Evolutionary conservation across 106 monocot species (phyloP).

Genomic region (Dendrobium chrysotoxum): DNA sequence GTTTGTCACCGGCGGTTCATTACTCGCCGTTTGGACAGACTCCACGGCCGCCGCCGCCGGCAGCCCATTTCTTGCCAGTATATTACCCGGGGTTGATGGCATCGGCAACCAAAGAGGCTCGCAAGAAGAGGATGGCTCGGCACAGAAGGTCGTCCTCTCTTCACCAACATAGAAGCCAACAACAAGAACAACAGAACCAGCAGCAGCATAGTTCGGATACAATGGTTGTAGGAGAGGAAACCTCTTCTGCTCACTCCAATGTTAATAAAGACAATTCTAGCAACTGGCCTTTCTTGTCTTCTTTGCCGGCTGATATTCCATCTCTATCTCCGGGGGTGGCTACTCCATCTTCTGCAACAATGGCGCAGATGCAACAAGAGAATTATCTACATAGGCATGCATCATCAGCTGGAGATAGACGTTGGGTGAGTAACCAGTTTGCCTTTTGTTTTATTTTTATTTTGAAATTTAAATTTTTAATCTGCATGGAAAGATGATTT

Average conservation of each 20-base stretch:
- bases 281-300: constrained; percentile 28
- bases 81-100: constrained; percentile 5
- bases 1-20: too few relatives aligned
- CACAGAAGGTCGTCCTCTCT: constrained; percentile 57
- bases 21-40: too few relatives aligned
- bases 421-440: neutral
- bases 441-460: neutral
- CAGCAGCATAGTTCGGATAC: neutral
- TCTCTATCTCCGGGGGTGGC: too few relatives aligned
- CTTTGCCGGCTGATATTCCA: neutral
- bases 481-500: neutral
- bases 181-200: neutral
- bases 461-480: neutral
- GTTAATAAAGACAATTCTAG: neutral
- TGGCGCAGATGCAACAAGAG: neutral
- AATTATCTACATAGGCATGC: neutral
- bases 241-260: neutral
- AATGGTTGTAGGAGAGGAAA: neutral
- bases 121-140: constrained; percentile 95
- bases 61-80: neutral
- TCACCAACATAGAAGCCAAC: constrained; percentile 39
- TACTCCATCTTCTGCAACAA: neutral
- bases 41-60: neutral
- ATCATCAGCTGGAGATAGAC: neutral
- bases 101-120: constrained; percentile 73